Base-by-base conservation (phyloP, 345 rosid genomes). In the Cardamine resedifolia region DNA sequence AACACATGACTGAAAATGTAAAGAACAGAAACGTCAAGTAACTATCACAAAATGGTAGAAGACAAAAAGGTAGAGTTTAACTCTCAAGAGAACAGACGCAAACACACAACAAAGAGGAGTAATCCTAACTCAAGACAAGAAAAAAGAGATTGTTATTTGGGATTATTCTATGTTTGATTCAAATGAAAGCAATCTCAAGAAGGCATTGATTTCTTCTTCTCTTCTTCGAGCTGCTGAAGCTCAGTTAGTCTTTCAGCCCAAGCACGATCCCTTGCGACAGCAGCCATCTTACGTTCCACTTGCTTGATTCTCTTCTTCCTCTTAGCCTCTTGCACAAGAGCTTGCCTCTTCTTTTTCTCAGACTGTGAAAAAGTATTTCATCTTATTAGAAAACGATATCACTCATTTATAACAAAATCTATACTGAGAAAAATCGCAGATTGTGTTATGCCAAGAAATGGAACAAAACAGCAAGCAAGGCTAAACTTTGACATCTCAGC, bases 271-370 rank as follows among this genome's bases (percentile, higher is more conserved):
- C 99, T 90, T 41, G 96, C 92, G 55, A 85, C 96, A 10, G 89
- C 87, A 77, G 96, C 98, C 96, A 89, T 89, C 81, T 87, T 87
- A 41, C 87, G 85, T 62, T 87, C 88, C 48, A 85, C 86, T 69
- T 73, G 79, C 70, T 79, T 47, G 68, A 77, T 81, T 65, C 76
- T 80, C 81, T 90, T 95, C 90, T 81, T 90, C 79, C 86, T 70
- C 15, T 85, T 91, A 33, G 98, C 97, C 78, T 86, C 96, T 80
- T 88, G 88, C 81, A 95, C 33, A 73, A 77, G 83, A 52, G 84
- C 96, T 81, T 87, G 90, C 75, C 98, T 85, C 83, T 90, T 91
- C 92, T 95, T 95, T 45, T 85, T 85, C 85, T 91, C 99, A n/a
- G 90, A 66, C 99, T 95, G 89, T 49, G 30, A 52, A 64, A 48